Conservation (phyloP, 768 basidiomycete species). For the Mycena alexandri region DNA sequence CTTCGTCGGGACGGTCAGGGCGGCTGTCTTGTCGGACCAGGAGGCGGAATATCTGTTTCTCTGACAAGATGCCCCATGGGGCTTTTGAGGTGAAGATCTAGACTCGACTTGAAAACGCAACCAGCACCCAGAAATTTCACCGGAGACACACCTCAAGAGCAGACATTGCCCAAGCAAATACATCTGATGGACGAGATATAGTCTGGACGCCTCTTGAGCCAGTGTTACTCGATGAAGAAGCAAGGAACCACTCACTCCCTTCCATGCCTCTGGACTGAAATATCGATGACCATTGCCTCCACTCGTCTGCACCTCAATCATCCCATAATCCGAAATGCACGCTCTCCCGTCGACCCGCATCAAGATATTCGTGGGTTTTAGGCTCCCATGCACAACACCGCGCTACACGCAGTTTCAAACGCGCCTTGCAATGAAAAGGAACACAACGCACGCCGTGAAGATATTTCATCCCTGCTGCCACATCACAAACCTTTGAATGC, state of each 20-base stretch:
- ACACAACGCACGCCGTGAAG: constrained; percentile 39
- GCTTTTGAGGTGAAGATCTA: constrained; percentile 42
- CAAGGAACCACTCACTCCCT: constrained; percentile 40
- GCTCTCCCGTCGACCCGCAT: constrained; percentile 33
- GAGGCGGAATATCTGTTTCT: constrained; percentile 43
- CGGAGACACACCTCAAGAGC: constrained; percentile 42
- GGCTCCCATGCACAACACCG: constrained; percentile 42
- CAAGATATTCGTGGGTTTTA: constrained; percentile 43
- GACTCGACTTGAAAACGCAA: background rate
- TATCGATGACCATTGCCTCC: constrained; percentile 41
- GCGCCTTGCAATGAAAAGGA: background rate
- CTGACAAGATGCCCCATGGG: constrained; percentile 44
- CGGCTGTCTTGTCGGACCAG: constrained; percentile 42
- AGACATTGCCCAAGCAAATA: constrained; percentile 45
- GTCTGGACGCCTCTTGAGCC: constrained; percentile 31
- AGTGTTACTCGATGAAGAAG: background rate
- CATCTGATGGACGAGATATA: constrained; percentile 41
- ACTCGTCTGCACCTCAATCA: constrained; percentile 40
- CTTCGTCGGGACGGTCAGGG: constrained; percentile 44
- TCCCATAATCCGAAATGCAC: constrained; percentile 41
- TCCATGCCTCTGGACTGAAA: constrained; percentile 46
- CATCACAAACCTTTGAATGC: constrained; percentile 37
- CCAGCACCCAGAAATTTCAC: background rate
- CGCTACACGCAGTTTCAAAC: constrained; percentile 23
- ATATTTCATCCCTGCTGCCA: constrained; percentile 42